phyloP scores from a whole-genome alignment of 768 basidiomycete genomes.

The Lactifluus hygrophoroides region DNA sequence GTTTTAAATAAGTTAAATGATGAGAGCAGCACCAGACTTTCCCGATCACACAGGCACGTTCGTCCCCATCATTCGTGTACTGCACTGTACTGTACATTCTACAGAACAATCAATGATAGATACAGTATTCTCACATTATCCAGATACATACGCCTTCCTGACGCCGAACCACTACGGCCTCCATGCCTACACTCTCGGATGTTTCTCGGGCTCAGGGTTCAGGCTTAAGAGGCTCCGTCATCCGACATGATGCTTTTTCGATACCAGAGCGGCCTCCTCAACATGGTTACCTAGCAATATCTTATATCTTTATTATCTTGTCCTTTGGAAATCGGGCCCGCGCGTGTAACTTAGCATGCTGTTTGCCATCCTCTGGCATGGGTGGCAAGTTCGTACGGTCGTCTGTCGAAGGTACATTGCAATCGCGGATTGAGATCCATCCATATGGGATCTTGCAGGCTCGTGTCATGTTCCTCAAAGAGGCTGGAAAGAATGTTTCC shows the following conservation, averaged over 20 bases:
- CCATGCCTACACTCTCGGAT: conserved; percentile 28
- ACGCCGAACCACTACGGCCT: conserved; percentile 54
- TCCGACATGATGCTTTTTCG: conserved; percentile 9
- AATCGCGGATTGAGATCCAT: conserved; percentile 62
- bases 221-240: too few relatives aligned
- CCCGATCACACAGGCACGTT: too few relatives aligned
- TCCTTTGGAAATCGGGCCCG: conserved; percentile 56
- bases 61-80: too few relatives aligned
- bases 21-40: too few relatives aligned
- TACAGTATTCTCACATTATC: conserved; percentile 22
- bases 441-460: too few relatives aligned
- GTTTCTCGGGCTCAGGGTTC: too few relatives aligned
- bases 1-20: too few relatives aligned
- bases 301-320: conserved; percentile 33
- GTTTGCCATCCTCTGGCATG: conserved; percentile 43
- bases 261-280: conserved; percentile 56
- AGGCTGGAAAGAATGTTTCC: too few relatives aligned
- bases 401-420: conserved; percentile 38
- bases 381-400: conserved; percentile 73
- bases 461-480: too few relatives aligned
- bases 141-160: conserved; percentile 57
- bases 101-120: too few relatives aligned
- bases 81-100: too few relatives aligned
- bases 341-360: conserved; percentile 59
- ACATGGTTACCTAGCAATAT: conserved; percentile 68